phyloP scores from a whole-genome alignment of 2,329 filamentous ascomycete genomes.

The Fusarium palustre region DNA sequence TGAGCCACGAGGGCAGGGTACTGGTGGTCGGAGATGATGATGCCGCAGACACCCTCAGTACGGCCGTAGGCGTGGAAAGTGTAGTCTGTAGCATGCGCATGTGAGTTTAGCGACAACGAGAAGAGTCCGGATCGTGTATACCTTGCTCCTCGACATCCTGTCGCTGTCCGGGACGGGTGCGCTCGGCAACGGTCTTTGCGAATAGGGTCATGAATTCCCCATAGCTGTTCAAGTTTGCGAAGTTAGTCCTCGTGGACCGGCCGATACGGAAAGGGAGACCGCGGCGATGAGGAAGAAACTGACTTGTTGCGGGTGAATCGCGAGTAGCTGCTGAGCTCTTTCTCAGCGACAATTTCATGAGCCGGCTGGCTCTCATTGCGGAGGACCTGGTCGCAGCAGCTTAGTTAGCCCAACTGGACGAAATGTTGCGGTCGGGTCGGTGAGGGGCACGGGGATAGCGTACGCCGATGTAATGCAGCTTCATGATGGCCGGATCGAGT shows the following conservation, averaged over 20 bases:
- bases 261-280: neutral
- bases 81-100: slow-evolving; percentile 61
- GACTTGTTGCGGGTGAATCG: slow-evolving; percentile 82
- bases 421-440: slow-evolving; percentile 40
- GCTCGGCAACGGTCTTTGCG: slow-evolving; percentile 86
- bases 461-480: slow-evolving; percentile 90
- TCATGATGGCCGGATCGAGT: slow-evolving; percentile 68
- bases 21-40: slow-evolving; percentile 81
- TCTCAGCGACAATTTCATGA: slow-evolving; percentile 80
- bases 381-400: slow-evolving; percentile 70
- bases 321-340: slow-evolving; percentile 81
- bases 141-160: slow-evolving; percentile 88
- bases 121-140: slow-evolving; percentile 47
- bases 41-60: slow-evolving; percentile 78
- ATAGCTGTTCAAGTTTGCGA: slow-evolving; percentile 52
- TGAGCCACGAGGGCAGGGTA: slow-evolving; percentile 86
- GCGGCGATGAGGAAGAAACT: slow-evolving; percentile 41
- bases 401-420: slow-evolving; percentile 40
- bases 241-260: slow-evolving; percentile 16
- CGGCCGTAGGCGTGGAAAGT: slow-evolving; percentile 83
- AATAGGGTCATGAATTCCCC: slow-evolving; percentile 84
- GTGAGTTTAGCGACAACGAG: slow-evolving; percentile 29
- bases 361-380: slow-evolving; percentile 83
- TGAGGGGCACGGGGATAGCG: slow-evolving; percentile 52
- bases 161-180: slow-evolving; percentile 82